Conservation (phyloP, 371 early-diverging fungal genomes). For the Mortierella sp. region DNA sequence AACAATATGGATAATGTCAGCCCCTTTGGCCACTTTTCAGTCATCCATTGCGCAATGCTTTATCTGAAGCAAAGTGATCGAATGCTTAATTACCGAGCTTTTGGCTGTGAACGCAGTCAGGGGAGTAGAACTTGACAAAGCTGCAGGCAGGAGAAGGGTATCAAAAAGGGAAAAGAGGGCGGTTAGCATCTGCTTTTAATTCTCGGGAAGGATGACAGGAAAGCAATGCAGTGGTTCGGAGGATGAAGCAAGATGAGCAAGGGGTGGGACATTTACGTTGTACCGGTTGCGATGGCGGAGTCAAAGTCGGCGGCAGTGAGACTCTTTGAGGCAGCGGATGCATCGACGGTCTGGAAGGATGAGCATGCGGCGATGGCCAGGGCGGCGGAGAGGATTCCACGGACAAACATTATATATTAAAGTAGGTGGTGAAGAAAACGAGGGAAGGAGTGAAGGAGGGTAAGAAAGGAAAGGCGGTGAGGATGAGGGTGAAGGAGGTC, state of each 20-base stretch:
- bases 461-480: background rate
- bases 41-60: no score
- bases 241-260: background rate
- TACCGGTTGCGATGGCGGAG: slow-evolving; percentile 25
- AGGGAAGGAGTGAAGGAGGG: background rate
- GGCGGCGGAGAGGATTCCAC: slow-evolving; percentile 44
- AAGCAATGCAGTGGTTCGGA: background rate
- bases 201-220: background rate
- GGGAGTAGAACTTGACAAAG: slow-evolving; percentile 56
- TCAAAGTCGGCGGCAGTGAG: slow-evolving; percentile 30
- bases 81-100: slow-evolving; percentile 51
- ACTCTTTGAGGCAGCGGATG: slow-evolving; percentile 39
- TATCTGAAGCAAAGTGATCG: background rate
- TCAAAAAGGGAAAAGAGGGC: background rate
- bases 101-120: slow-evolving; percentile 43
- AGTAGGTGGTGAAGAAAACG: background rate
- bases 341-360: slow-evolving; percentile 20
- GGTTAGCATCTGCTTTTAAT: background rate
- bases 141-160: background rate
- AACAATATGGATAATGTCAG: background rate
- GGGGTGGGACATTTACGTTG: slow-evolving; percentile 34
- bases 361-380: slow-evolving; percentile 48
- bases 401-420: slow-evolving; percentile 33
- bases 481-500: background rate
- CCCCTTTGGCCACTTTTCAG: background rate